phyloP scores from a whole-genome alignment of 768 basidiomycete species.

The Mycena metata region DNA sequence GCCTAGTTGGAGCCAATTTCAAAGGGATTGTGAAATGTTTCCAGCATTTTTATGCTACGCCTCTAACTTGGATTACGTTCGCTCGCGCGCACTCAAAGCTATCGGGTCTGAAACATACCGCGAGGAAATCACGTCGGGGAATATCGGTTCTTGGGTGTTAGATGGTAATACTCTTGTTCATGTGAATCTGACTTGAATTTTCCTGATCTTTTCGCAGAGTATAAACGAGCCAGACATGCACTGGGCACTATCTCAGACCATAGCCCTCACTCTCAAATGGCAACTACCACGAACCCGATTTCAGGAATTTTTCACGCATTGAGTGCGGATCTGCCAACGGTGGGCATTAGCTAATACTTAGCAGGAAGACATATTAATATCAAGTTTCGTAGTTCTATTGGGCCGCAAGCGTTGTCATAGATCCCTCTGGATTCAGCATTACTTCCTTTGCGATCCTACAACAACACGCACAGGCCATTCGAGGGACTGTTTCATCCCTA shows the following conservation, averaged over 20 bases:
- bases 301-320: neutral
- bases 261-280: neutral
- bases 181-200: neutral
- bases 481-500: slow-evolving; percentile 29
- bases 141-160: slow-evolving; percentile 1
- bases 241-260: slow-evolving; percentile 2
- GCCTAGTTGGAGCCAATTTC: neutral
- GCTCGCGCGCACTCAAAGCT: neutral
- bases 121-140: neutral
- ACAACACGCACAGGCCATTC: slow-evolving; percentile 41
- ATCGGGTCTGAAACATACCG: neutral
- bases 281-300: neutral
- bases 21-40: neutral
- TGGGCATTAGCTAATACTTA: neutral
- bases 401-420: slow-evolving; percentile 41
- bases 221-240: slow-evolving; percentile 1
- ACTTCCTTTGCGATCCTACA: slow-evolving; percentile 46
- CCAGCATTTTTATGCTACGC: slow-evolving; percentile 1
- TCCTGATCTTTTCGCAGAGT: slow-evolving; percentile 12
- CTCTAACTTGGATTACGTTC: slow-evolving; percentile 3
- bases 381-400: slow-evolving; percentile 39
- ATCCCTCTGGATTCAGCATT: slow-evolving; percentile 44
- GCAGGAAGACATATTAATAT: too few species aligned
- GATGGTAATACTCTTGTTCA: neutral
- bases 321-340: slow-evolving; percentile 4